Base-by-base conservation (phyloP, 768 basidiomycete species). In the Mrakia frigida region DNA sequence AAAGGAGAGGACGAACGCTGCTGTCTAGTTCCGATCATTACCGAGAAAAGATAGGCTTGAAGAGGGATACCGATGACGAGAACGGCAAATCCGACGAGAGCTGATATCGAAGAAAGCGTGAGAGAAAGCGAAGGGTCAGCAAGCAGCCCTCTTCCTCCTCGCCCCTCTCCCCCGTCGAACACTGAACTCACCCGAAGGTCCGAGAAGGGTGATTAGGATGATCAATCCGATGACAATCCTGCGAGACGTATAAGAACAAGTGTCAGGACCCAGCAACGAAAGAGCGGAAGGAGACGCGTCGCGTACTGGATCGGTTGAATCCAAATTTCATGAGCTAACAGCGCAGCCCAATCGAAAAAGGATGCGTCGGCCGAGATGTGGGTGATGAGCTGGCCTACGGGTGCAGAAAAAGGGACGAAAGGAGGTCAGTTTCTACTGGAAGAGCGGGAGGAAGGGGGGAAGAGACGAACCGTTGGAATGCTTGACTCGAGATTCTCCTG, bases 311-410 rank as follows among this genome's bases (percentile, higher is more conserved):
- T 87, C 0, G 89, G 89, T 23, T 88, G 84, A n/a, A 88, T 85
- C 88, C 88, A 88, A 0, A 89, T 73, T 79, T 83, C 82, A 78
- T 84, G 83, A 16, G 81, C 78, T 76, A 86, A 86, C 6, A 69
- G 63, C n/a, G 72, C 76, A n/a, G 87, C 85, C 23, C 83, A 79
- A 77, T 90, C 89, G 31, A 90, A 81, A 63, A 88, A 86, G 7
- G 86, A 86, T 0, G 89, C 83, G 80, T 92, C 90, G 18, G 88
- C 86, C 0, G 88, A 88, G 14, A 91, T 89, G 85, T 90, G 87
- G 0, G 90, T 91, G 11, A 88, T 89, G 63, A 91, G 88, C 80
- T 89, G 85, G 0, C 56, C 56, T 56, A 18, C 43, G 43, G 7
- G 43, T 46, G 46, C 3, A 50, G 16, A 28, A 6, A 9, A 28